Evolutionary conservation across 768 basidiomycete genomes (phyloP).

Genomic region (Lactifluus echinatus): DNA sequence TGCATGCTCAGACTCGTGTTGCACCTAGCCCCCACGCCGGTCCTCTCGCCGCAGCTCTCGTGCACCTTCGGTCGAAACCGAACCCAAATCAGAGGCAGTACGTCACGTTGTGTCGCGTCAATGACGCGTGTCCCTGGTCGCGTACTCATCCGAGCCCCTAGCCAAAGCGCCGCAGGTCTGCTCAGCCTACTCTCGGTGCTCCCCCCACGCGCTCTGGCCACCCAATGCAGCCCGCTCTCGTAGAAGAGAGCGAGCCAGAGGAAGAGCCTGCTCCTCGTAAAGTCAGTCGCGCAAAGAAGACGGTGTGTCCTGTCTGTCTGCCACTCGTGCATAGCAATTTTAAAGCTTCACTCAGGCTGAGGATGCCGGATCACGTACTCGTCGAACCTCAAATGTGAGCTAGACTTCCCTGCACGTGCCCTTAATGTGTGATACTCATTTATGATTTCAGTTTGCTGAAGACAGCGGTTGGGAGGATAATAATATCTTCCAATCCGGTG

Average conservation of each 20-base stretch:
- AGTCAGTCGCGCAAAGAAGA: constrained; percentile 51
- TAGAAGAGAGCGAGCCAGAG: constrained; percentile 74
- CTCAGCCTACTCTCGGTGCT: constrained; percentile 58
- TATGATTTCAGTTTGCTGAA: constrained; percentile 32
- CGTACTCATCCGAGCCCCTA: constrained; percentile 25
- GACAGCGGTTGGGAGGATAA: constrained; percentile 89
- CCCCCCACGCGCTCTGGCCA: constrained; percentile 30
- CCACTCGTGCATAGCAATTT: constrained; percentile 1
- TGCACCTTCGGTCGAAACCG: constrained; percentile 37
- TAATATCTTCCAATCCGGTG: constrained; percentile 85
- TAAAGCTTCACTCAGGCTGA: constrained; percentile 30
- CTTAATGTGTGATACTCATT: background rate
- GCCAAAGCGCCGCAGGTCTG: constrained; percentile 76
- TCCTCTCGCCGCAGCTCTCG: constrained; percentile 61
- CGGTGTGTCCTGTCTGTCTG: constrained; percentile 29
- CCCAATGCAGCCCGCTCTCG: constrained; percentile 36
- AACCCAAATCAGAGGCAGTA: constrained; percentile 48
- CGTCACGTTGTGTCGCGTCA: constrained; percentile 23
- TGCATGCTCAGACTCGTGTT: constrained; percentile 21
- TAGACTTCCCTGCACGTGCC: background rate
- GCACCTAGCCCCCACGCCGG: constrained; percentile 33
- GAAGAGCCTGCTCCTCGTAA: constrained; percentile 54
- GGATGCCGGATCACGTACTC: constrained; percentile 42
- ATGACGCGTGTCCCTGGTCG: constrained; percentile 17
- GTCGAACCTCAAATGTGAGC: constrained; percentile 40